Evolutionary conservation across 2,329 filamentous ascomycete species (phyloP).

Genomic region (Xylaria sp.): DNA sequence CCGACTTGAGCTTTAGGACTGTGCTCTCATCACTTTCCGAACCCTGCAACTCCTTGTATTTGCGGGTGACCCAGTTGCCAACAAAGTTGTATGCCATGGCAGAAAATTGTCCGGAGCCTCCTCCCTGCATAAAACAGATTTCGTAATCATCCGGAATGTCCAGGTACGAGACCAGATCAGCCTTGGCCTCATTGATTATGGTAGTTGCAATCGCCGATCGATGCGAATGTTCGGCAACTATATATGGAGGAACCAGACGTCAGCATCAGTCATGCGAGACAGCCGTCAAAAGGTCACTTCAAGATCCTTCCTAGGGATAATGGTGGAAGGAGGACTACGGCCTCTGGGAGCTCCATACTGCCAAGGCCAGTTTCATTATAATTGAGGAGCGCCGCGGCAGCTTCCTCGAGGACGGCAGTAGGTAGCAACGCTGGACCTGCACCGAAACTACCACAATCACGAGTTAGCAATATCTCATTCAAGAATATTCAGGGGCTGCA

Average conservation of each 20-base stretch:
- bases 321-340: too few species aligned
- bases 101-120: slow-evolving; percentile 81
- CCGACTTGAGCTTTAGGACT: slow-evolving; percentile 58
- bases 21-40: too few species aligned
- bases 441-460: slow-evolving; percentile 60
- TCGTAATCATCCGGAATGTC: slow-evolving; percentile 87
- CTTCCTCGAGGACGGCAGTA: slow-evolving; percentile 79
- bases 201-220: slow-evolving; percentile 80
- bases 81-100: slow-evolving; percentile 86
- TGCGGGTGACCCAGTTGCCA: slow-evolving; percentile 79
- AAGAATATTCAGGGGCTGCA: too few species aligned
- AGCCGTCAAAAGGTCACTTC: too few species aligned
- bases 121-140: slow-evolving; percentile 86
- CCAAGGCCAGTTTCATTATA: slow-evolving; percentile 84
- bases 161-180: slow-evolving; percentile 75
- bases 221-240: slow-evolving; percentile 86
- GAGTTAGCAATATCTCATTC: too few species aligned
- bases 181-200: slow-evolving; percentile 82
- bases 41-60: slow-evolving; percentile 58
- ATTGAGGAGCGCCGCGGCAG: slow-evolving; percentile 81
- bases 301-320: too few species aligned
- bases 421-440: slow-evolving; percentile 88
- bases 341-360: slow-evolving; percentile 38
- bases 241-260: too few species aligned
- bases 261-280: too few species aligned